These are phyloP conservation scores for Aspergillus sp. DNA, from an alignment of 2,329 filamentous ascomycete genomes.

Conservation along the genomic window DNA sequence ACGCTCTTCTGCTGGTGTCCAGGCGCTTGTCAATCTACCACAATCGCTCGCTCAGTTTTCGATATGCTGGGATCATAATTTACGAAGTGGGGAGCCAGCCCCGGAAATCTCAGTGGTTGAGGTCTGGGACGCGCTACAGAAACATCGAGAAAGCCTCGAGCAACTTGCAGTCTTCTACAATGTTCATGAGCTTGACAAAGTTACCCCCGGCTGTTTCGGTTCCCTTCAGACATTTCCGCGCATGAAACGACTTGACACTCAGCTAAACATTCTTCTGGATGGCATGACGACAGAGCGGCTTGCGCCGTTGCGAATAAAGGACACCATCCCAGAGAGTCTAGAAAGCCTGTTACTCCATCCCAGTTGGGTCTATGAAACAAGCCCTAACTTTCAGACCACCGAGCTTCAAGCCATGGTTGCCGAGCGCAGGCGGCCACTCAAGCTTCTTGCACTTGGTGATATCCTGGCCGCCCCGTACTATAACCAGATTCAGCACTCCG, in stretches of 20 bases:
- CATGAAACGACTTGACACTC: background rate
- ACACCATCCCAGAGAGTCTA: background rate
- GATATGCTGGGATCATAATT: background rate
- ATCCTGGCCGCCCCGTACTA: background rate
- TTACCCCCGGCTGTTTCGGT: background rate
- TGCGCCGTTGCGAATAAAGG: background rate
- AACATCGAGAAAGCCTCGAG: background rate
- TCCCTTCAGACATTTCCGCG: background rate
- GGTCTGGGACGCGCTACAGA: background rate
- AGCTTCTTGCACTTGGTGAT: background rate
- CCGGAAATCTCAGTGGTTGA: background rate
- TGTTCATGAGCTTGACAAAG: background rate
- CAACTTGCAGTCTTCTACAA: background rate
- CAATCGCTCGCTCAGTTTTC: background rate
- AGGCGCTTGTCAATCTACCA: background rate
- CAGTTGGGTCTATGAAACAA: background rate
- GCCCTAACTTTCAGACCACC: background rate
- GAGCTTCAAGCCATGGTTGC: background rate
- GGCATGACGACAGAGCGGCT: background rate
- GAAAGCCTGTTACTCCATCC: background rate
- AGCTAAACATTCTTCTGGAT: background rate
- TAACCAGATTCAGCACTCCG: background rate
- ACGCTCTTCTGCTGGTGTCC: background rate
- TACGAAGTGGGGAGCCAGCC: background rate
- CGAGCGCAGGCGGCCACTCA: background rate